Percentiles rank a stretch among this genome's conserved stretches.
These are phyloP conservation scores for Chaetomium strumarium DNA, from an alignment of 2,329 filamentous ascomycete species.

Conservation along the genomic window DNA sequence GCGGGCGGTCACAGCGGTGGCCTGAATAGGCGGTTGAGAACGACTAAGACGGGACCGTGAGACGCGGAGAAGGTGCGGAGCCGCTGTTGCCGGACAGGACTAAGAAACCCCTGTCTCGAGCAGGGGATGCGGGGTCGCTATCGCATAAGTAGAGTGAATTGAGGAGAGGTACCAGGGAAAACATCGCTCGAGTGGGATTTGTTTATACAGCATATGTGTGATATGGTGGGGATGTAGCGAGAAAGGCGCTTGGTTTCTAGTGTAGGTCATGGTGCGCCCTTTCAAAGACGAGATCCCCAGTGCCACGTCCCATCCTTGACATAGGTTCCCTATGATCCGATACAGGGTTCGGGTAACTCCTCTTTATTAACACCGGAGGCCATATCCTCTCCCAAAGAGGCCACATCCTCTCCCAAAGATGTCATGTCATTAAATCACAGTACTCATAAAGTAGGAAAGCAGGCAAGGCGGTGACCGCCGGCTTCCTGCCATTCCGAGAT, in stretches of 20 bases:
- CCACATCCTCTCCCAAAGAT: too few relatives aligned
- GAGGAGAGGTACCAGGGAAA: not conserved
- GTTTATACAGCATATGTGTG: not conserved
- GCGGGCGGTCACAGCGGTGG: too few relatives aligned
- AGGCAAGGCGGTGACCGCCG: too few relatives aligned
- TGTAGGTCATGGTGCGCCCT: not conserved
- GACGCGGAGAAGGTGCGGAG: not conserved
- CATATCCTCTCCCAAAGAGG: too few relatives aligned
- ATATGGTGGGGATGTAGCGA: not conserved
- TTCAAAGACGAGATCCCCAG: not conserved
- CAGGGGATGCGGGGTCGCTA: slow-evolving; percentile 11
- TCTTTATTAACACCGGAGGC: too few relatives aligned
- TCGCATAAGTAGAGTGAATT: not conserved
- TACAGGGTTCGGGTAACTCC: too few relatives aligned
- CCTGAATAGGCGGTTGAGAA: not conserved
- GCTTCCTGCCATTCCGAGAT: too few relatives aligned
- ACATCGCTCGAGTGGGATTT: not conserved
- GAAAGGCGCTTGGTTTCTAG: not conserved
- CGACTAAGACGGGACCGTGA: too few relatives aligned
- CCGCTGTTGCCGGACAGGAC: not conserved
- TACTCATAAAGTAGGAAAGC: too few relatives aligned
- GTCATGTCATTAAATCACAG: too few relatives aligned
- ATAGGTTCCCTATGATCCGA: too few relatives aligned
- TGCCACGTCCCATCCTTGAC: not conserved
- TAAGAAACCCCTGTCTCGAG: not conserved